Evolutionary conservation across 768 basidiomycete species (phyloP), one percentile per base, ranked within the genome.

Genomic region (Tylopilus rubrobrunneus): DNA sequence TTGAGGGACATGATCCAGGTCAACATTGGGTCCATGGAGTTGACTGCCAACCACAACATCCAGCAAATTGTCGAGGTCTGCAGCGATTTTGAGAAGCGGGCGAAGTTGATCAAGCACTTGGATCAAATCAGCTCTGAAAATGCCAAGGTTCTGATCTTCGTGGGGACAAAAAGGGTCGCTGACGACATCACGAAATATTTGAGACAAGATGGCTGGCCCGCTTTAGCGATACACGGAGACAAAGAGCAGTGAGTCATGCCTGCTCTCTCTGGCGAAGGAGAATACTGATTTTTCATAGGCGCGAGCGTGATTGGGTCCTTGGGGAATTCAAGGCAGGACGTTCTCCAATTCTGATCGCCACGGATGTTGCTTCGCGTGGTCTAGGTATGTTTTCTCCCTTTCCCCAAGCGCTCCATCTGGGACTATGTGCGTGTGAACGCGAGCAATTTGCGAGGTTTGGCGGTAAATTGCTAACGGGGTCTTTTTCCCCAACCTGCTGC

Each of bases 161-260:
- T 98, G 56, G 94, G 86, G 19, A 99, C 97, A 25, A 99, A 98
- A 75, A 83, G 96, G 45, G 92, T 96, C 54, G 97, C 97, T 48
- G 97, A 99, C 71, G 97, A 99, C 59, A 89, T 99, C 64, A 99
- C 97, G 19, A 98, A 98, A 73, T 95, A 93, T 66, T 79, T 99
- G 53, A 88, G 97, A 54, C 89, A 91, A 78, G 97, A 99, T 66
- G 97, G 97, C 14, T 99, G 97, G 97, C 97, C 97, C n/a, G 97
- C 97, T 14, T 78, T 99, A 36, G 96, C 97, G 50, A 99, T 99
- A 65, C 97, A 99, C 67, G 97, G 97, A 65, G 97, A 99, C 78
- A 99, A 99, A 74, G 94, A 94, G 77, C 93, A 97, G 90, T 95
- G 69, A 62, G 89, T 78, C 7, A 4, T 17, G 4, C 19, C 33